Percentiles rank a stretch among this genome's conserved stretches.
phyloP scores from a whole-genome alignment of 1,139 yeast species.

The Pichia kudriavzevii region DNA sequence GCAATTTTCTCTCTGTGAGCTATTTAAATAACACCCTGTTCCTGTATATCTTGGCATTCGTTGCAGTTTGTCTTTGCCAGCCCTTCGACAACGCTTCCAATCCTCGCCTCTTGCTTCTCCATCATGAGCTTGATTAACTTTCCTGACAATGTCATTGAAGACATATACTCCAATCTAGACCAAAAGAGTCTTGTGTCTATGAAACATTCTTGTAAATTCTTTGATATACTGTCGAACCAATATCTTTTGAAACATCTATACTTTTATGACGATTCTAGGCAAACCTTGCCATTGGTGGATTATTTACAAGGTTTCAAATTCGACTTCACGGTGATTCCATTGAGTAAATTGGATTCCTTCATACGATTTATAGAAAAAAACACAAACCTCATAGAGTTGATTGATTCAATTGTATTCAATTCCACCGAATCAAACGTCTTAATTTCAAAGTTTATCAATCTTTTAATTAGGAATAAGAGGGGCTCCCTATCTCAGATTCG shows the following conservation, averaged over 20 bases:
- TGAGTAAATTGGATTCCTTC: conserved; percentile 1
- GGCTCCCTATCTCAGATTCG: not conserved
- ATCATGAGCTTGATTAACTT: conserved; percentile 6
- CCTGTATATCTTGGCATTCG: too few relatives aligned
- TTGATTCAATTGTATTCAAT: conserved; percentile 1
- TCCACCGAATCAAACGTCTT: not conserved
- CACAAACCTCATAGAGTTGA: not conserved
- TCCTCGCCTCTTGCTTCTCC: too few relatives aligned
- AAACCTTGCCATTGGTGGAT: not conserved
- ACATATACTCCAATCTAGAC: conserved; percentile 2
- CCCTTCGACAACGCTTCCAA: too few relatives aligned
- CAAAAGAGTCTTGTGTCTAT: conserved; percentile 1
- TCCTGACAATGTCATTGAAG: conserved; percentile 10
- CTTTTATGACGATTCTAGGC: conserved; percentile 5
- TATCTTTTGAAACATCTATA: conserved; percentile 4
- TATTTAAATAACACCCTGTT: too few relatives aligned
- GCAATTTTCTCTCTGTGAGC: too few relatives aligned
- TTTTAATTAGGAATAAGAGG: not conserved
- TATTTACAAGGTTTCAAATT: not conserved
- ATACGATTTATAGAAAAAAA: not conserved
- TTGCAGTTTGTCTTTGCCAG: too few relatives aligned
- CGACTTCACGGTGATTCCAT: conserved; percentile 2
- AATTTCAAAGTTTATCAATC: not conserved
- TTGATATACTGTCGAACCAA: conserved; percentile 1
- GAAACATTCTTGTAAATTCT: conserved; percentile 5